These are phyloP conservation scores for Malus hybrid DNA, from an alignment of 331 rosid species.

Conservation along the genomic window DNA sequence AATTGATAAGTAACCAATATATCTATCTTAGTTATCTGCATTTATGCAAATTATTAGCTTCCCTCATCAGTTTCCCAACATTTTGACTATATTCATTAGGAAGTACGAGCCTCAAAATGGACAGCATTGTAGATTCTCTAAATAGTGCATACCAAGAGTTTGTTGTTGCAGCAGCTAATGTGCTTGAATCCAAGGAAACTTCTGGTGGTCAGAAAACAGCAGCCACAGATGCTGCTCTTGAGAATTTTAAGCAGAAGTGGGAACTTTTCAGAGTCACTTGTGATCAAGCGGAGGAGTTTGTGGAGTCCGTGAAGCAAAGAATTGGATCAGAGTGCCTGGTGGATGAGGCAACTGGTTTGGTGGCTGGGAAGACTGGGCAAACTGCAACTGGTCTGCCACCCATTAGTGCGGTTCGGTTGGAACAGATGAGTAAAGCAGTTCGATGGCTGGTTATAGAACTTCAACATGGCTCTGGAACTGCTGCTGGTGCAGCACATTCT, in stretches of 20 bases:
- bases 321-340: constrained; percentile 82
- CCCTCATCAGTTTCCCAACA: neutral
- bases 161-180: constrained; percentile 62
- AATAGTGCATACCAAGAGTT: constrained; percentile 69
- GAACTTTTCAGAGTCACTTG: constrained; percentile 73
- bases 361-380: constrained; percentile 54
- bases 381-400: constrained; percentile 58
- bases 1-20: neutral
- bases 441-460: constrained; percentile 79
- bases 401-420: constrained; percentile 76
- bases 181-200: constrained; percentile 59
- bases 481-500: constrained; percentile 50
- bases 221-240: constrained; percentile 60
- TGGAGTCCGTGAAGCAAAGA: constrained; percentile 81
- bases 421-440: constrained; percentile 92
- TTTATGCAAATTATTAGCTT: neutral
- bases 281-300: constrained; percentile 88
- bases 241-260: constrained; percentile 81
- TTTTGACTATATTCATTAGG: neutral
- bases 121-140: constrained; percentile 58
- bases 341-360: constrained; percentile 75
- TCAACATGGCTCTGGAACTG: constrained; percentile 71
- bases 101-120: constrained; percentile 30
- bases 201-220: constrained; percentile 43
- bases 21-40: neutral